Percentiles rank a stretch among this genome's conserved stretches.
Evolutionary conservation across 2,329 filamentous ascomycete genomes (phyloP).

Genomic region (Neodidymelliopsis sp.): DNA sequence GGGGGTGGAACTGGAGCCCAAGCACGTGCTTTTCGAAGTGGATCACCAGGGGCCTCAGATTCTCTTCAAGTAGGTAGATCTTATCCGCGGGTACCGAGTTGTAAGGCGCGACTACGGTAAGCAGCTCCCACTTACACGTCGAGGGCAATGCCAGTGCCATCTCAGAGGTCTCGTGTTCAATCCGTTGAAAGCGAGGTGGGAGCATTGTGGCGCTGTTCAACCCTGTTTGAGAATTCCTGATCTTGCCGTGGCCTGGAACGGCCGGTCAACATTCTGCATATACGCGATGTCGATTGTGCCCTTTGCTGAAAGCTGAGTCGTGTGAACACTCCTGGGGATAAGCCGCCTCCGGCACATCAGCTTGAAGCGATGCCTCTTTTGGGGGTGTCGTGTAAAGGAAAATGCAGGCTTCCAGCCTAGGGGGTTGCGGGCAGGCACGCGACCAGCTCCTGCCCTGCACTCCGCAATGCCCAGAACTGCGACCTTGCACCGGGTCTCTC

Average conservation of each 20-base stretch:
- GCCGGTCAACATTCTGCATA: constrained; percentile 3
- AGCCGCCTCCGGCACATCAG: neutral
- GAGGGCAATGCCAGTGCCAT: neutral
- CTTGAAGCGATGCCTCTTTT: neutral
- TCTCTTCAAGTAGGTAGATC: neutral
- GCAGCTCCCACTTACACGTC: neutral
- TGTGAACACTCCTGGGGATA: neutral
- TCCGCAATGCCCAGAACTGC: too few species aligned
- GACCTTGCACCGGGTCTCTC: too few species aligned
- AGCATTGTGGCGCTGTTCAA: constrained; percentile 1
- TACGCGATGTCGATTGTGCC: neutral
- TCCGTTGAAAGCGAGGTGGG: neutral
- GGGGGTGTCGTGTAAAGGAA: too few species aligned
- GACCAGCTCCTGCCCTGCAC: neutral
- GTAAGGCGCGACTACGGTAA: neutral
- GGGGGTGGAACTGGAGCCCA: neutral
- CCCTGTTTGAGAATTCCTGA: neutral
- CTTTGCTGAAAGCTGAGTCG: neutral
- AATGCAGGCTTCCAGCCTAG: too few species aligned
- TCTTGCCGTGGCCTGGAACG: neutral
- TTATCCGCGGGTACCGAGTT: too few species aligned
- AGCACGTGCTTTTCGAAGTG: constrained; percentile 17
- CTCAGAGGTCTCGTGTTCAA: neutral
- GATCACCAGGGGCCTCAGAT: constrained; percentile 1
- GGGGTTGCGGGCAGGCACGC: too few species aligned